Evolutionary conservation across 176 grass and related monocot genomes (phyloP).

Genomic region (Zea luxurians): DNA sequence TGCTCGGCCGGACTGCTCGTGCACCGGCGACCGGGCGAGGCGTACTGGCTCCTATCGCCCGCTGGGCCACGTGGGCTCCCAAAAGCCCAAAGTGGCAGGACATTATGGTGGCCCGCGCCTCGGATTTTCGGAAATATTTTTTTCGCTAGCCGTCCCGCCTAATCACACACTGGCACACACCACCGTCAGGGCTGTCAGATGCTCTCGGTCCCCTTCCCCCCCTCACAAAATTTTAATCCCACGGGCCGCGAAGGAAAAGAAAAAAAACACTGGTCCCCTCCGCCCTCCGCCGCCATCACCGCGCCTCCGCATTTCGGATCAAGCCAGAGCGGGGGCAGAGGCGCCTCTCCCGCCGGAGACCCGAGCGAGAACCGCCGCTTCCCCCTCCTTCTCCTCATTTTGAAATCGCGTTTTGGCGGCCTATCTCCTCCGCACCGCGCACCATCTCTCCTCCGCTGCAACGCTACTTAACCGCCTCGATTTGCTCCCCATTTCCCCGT

Average conservation of each 20-base stretch:
- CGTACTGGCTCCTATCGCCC: neutral
- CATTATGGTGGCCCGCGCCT: neutral
- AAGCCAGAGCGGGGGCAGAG: too few relatives aligned
- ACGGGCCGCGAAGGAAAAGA: too few relatives aligned
- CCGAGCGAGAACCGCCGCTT: neutral
- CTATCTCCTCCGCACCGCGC: neutral
- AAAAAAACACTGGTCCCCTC: too few relatives aligned
- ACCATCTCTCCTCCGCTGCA: neutral
- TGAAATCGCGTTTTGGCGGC: conserved; percentile 42
- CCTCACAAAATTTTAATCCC: too few relatives aligned
- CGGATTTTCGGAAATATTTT: neutral
- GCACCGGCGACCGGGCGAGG: neutral
- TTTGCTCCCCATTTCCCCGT: neutral
- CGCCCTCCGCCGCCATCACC: neutral
- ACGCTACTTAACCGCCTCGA: conserved; percentile 37
- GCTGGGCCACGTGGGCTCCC: neutral
- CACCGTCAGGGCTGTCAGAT: too few relatives aligned
- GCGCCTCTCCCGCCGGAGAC: neutral
- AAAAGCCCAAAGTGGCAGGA: neutral
- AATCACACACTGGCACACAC: neutral
- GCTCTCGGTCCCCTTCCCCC: too few relatives aligned
- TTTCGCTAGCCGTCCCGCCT: neutral
- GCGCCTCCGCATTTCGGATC: conserved; percentile 10
- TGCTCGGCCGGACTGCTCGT: too few relatives aligned
- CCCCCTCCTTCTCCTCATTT: conserved; percentile 3